phyloP scores from a whole-genome alignment of 345 rosid species.

The Boechera retrofracta region DNA sequence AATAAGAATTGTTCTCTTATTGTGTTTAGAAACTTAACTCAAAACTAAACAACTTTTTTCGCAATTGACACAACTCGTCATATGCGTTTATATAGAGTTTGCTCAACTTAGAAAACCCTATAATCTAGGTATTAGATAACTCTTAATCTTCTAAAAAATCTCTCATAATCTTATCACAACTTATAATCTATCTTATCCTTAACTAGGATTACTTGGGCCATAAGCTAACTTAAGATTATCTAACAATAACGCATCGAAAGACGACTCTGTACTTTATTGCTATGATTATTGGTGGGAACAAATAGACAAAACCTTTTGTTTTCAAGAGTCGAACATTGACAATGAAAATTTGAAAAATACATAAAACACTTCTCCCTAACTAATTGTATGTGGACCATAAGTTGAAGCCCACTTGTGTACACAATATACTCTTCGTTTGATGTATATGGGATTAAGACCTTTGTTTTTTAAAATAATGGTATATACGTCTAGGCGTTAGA shows the following conservation, averaged over 20 bases:
- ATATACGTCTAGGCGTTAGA: conserved; percentile 24
- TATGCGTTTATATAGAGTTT: too few relatives aligned
- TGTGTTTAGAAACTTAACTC: too few relatives aligned
- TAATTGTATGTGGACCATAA: conserved; percentile 12
- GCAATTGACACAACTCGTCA: too few relatives aligned
- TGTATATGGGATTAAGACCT: conserved; percentile 5
- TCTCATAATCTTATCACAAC: too few relatives aligned
- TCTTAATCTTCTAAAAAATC: too few relatives aligned
- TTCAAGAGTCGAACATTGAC: conserved; percentile 9
- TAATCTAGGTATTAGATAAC: too few relatives aligned
- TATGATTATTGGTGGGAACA: conserved; percentile 14
- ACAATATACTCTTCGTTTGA: background rate
- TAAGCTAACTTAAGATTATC: too few relatives aligned
- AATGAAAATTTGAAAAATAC: background rate
- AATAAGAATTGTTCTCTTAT: too few relatives aligned
- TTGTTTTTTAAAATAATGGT: background rate
- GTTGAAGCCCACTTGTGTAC: conserved; percentile 25
- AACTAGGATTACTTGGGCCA: too few relatives aligned
- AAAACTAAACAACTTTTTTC: too few relatives aligned
- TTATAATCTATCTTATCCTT: too few relatives aligned
- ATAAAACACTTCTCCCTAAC: background rate
- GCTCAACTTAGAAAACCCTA: too few relatives aligned
- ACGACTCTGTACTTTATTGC: conserved; percentile 18
- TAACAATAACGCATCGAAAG: conserved; percentile 1
- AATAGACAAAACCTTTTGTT: conserved; percentile 5